Percentiles rank a stretch among this genome's conserved stretches.
These are phyloP conservation scores for Arthrobotrys iridis DNA, from an alignment of 2,329 filamentous ascomycete species.

Conservation along the genomic window DNA sequence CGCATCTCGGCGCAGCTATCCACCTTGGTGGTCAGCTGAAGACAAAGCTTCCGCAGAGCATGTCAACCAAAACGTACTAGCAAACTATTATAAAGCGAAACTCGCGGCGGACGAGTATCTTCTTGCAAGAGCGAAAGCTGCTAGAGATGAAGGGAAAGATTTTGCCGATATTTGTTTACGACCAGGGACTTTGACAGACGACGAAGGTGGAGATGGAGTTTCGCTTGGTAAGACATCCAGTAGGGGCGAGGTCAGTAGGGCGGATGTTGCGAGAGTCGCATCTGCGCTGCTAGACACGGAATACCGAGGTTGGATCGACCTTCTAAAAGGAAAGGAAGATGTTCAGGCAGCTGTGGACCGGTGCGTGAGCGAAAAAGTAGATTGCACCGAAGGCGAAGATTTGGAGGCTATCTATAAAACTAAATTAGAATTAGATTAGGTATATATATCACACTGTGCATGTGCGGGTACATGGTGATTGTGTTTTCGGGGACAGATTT, in stretches of 20 bases:
- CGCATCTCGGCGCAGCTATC: conserved; percentile 66
- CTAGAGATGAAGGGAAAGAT: conserved; percentile 21
- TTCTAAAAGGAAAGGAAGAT: conserved; percentile 55
- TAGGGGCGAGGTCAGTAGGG: conserved; percentile 64
- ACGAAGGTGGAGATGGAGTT: conserved; percentile 63
- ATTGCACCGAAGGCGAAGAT: conserved; percentile 45
- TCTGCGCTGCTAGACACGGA: conserved; percentile 67
- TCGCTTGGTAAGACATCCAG: conserved; percentile 63
- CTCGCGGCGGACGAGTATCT: conserved; percentile 66
- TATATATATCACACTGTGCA: too few species aligned
- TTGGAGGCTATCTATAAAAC: conserved; percentile 34
- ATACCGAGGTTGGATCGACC: conserved; percentile 62
- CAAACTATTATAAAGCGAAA: conserved; percentile 70
- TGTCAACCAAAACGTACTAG: conserved; percentile 62
- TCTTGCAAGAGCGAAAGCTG: conserved; percentile 28
- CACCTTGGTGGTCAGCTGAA: conserved; percentile 69
- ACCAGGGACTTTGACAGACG: conserved; percentile 62
- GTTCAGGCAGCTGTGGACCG: conserved; percentile 55
- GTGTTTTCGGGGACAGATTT: too few species aligned
- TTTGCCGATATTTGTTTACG: conserved; percentile 55
- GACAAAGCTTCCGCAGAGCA: conserved; percentile 55
- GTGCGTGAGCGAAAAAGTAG: conserved; percentile 32
- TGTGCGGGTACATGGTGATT: too few species aligned
- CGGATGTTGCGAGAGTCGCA: conserved; percentile 70
- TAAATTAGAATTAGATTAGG: conserved; percentile 16